A percentile compares a stretch with the other conserved stretches of the same genome.
Evolutionary conservation across 148 eudicot species (phyloP).

Genomic region (Hydrangea macrophylla): DNA sequence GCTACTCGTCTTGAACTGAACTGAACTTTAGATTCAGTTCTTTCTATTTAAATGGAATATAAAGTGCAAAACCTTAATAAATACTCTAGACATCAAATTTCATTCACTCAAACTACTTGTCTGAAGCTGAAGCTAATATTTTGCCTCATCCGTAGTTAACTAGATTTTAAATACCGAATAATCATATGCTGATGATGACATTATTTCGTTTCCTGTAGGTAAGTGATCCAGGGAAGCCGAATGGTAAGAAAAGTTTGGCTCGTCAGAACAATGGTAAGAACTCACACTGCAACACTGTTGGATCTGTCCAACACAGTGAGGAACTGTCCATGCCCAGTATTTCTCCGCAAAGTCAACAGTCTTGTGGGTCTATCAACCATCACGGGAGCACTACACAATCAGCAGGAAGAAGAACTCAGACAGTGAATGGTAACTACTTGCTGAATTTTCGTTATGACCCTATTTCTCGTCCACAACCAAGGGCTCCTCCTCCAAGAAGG

Average conservation of each 20-base stretch:
- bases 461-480: slow-evolving; percentile 63
- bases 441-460: slow-evolving; percentile 92
- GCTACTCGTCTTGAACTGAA: no score
- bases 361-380: slow-evolving; percentile 33
- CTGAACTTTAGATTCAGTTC: neutral
- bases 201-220: slow-evolving; percentile 33
- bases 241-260: slow-evolving; percentile 33
- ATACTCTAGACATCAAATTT: no score
- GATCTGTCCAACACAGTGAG: slow-evolving; percentile 29
- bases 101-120: no score
- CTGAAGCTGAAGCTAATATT: neutral
- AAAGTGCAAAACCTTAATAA: no score
- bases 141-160: neutral
- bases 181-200: slow-evolving; percentile 6
- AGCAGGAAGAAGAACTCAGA: slow-evolving; percentile 48
- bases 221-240: slow-evolving; percentile 39
- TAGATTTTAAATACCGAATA: neutral
- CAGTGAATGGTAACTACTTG: slow-evolving; percentile 78
- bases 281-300: slow-evolving; percentile 27
- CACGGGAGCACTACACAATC: slow-evolving; percentile 22
- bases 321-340: slow-evolving; percentile 25
- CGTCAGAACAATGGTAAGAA: slow-evolving; percentile 24
- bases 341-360: slow-evolving; percentile 40
- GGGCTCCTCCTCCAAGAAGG: slow-evolving; percentile 65
- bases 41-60: neutral